Base-by-base conservation (phyloP, 257 asterid genomes). In the Solanum neorickii region DNA sequence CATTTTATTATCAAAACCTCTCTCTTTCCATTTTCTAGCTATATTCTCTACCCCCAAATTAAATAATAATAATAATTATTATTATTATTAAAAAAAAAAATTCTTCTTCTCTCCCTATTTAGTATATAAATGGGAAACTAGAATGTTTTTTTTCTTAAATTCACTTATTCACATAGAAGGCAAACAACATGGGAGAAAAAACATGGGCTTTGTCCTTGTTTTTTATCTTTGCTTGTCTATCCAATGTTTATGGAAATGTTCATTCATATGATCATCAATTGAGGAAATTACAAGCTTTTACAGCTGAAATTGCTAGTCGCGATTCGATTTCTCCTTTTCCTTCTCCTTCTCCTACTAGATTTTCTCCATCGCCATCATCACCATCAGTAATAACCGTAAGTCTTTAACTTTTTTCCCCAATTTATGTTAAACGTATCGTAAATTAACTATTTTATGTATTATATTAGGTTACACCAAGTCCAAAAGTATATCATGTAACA, bases 401-500 rank as follows among this genome's bases (percentile, higher is more conserved):
- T 66, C 20, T 59, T 16, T 20, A 33, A 33, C 35, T 18, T 12
- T 21, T n/a, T 25, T 6, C 3, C 6, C 7, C 7, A 4, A 21
- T 21, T 21, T 18, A 18, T 29, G 29, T 6, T 49, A 60, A 60
- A 47, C 35, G 3, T 29, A 80, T 23, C 59, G 68, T 3, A 80
- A 80, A 80, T 14, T 76, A 39, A 27, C 20, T 5, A 3, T 47
- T 47, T 9, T 27, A 42, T 44, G 23, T 44, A 35, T n/a, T 4
- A 25, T 77, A 42, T 76, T 49, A 95, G 96, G 90, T 35, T 21
- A 66, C 60, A 5, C 9, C 87, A 4, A 83, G 89, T 74, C 87
- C 94, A 60, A 86, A 59, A 14, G 92, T 93, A 3, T 97, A 94
- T 68, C 96, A 91, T 31, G 96, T 94, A 75, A 92, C 96, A 16